Conservation (phyloP, 768 basidiomycete genomes). For the Russula ochroleuca region DNA sequence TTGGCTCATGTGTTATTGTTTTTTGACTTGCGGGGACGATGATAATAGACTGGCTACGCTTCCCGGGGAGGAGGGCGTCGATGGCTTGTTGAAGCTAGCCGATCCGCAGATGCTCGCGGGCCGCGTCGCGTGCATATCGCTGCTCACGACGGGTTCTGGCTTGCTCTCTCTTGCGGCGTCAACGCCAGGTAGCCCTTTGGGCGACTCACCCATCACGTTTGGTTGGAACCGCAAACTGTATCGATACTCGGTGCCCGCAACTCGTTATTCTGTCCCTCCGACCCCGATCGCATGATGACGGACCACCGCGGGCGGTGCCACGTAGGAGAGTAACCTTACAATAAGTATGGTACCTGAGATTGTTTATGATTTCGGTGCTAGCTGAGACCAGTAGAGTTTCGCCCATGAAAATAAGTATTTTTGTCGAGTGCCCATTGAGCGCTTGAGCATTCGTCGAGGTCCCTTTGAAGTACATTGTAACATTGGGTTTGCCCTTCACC, state of each 20-base stretch:
- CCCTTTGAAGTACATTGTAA: too few relatives aligned
- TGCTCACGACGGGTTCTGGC: slow-evolving; percentile 32
- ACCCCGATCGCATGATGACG: slow-evolving; percentile 20
- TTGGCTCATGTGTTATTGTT: background rate
- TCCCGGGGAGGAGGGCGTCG: slow-evolving; percentile 36
- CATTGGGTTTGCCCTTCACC: too few relatives aligned
- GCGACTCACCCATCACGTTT: slow-evolving; percentile 20
- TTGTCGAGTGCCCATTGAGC: too few relatives aligned
- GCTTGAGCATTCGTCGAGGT: too few relatives aligned
- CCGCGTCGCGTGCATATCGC: slow-evolving; percentile 30
- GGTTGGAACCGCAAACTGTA: slow-evolving; percentile 22
- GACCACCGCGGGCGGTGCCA: background rate
- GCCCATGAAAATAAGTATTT: background rate
- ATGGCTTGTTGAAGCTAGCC: slow-evolving; percentile 33
- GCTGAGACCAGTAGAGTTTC: background rate
- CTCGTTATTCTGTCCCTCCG: slow-evolving; percentile 24
- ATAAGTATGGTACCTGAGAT: background rate
- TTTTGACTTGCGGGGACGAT: background rate
- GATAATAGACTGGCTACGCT: slow-evolving; percentile 34
- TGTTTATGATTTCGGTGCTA: background rate
- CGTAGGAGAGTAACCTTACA: background rate
- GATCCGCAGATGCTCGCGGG: slow-evolving; percentile 34
- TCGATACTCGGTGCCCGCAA: slow-evolving; percentile 24
- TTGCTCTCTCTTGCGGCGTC: slow-evolving; percentile 33
- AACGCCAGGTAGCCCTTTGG: slow-evolving; percentile 27